Percentiles rank a stretch among this genome's conserved stretches.
phyloP scores from a whole-genome alignment of 2,329 filamentous ascomycete genomes.

The Exserohilum turcica region DNA sequence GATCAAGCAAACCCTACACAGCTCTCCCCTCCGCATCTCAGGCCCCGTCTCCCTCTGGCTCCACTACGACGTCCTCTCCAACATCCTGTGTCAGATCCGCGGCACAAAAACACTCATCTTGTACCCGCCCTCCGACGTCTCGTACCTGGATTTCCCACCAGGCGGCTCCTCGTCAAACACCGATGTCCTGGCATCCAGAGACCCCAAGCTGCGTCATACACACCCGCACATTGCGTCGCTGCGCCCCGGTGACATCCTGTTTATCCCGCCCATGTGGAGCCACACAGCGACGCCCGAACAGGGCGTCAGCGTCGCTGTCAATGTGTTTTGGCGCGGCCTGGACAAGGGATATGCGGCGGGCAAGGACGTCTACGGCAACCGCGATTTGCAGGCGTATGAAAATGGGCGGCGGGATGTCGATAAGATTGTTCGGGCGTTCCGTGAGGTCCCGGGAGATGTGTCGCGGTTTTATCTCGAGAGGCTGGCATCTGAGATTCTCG shows the following conservation, averaged over 20 bases:
- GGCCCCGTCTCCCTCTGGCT: slow-evolving; percentile 86
- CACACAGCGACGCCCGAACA: slow-evolving; percentile 68
- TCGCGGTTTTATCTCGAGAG: slow-evolving; percentile 76
- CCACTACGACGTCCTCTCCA: slow-evolving; percentile 90
- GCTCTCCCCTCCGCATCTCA: slow-evolving; percentile 78
- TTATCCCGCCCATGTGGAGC: slow-evolving; percentile 82
- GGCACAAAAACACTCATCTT: slow-evolving; percentile 76
- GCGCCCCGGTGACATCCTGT: slow-evolving; percentile 74
- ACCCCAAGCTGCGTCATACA: slow-evolving; percentile 41
- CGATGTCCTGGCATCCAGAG: slow-evolving; percentile 64
- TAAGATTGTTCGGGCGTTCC: slow-evolving; percentile 68
- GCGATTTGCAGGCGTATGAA: slow-evolving; percentile 83
- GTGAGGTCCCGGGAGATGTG: slow-evolving; percentile 67
- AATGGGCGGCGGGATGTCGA: slow-evolving; percentile 75
- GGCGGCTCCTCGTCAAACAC: slow-evolving; percentile 81
- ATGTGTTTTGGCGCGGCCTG: slow-evolving; percentile 82
- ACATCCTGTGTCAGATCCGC: slow-evolving; percentile 78
- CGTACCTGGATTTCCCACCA: slow-evolving; percentile 70
- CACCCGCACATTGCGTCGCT: slow-evolving; percentile 71
- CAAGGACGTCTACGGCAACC: slow-evolving; percentile 85
- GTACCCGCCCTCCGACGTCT: slow-evolving; percentile 78
- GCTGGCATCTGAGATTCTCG: slow-evolving; percentile 69
- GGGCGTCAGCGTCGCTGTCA: slow-evolving; percentile 75
- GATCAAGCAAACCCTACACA: slow-evolving; percentile 69
- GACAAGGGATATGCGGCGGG: slow-evolving; percentile 71